Evolutionary conservation across 108 stramenopile species (phyloP).

Genomic region (Nitzschia sp.): DNA sequence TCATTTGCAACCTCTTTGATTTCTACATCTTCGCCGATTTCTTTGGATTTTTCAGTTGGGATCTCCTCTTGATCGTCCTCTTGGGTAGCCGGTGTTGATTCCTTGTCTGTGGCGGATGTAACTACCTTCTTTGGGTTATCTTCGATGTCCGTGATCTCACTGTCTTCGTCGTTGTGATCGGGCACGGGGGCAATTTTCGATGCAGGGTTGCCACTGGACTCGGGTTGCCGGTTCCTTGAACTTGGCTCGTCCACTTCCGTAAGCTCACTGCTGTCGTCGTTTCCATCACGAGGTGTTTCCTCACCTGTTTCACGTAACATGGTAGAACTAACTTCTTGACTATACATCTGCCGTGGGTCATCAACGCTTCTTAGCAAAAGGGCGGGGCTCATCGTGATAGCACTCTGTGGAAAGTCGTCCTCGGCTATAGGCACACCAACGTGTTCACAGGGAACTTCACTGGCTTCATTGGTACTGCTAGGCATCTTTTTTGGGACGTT

Average conservation of each 20-base stretch:
- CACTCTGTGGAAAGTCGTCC: not conserved
- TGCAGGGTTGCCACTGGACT: no score
- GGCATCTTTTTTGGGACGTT: not conserved
- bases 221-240: not conserved
- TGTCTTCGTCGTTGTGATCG: slow-evolving; percentile 6
- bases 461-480: not conserved
- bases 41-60: no score
- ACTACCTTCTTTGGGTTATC: not conserved
- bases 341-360: not conserved
- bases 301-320: slow-evolving; percentile 17
- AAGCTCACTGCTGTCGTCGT: not conserved
- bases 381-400: not conserved
- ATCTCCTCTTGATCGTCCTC: no score
- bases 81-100: no score
- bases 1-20: no score
- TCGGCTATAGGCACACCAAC: not conserved
- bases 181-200: no score
- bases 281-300: not conserved
- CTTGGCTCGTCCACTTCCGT: slow-evolving; percentile 1
- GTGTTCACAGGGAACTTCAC: no score
- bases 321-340: slow-evolving; percentile 13
- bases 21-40: no score
- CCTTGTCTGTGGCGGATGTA: no score
- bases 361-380: not conserved
- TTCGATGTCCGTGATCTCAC: slow-evolving; percentile 9